Evolutionary conservation across 75 land plant genomes (phyloP), one percentile per base, ranked within the genome.

Genomic region (Cryptomeria japonica): DNA sequence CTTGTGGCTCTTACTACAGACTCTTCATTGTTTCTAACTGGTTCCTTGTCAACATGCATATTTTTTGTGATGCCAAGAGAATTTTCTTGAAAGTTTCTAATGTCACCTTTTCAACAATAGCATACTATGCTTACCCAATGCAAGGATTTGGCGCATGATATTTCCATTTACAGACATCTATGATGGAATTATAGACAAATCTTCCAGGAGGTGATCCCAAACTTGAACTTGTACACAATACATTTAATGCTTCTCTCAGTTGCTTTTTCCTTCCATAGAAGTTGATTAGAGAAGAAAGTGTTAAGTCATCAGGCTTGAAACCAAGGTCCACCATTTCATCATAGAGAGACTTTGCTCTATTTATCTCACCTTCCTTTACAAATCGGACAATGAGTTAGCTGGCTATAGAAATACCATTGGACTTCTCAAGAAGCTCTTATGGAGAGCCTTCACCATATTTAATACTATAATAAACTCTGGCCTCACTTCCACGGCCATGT

Each of bases 121-220:
- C n/a, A n/a, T n/a, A n/a, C n/a, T n/a, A n/a, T n/a, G n/a, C n/a
- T n/a, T n/a, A n/a, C n/a, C n/a, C n/a, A n/a, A n/a, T n/a, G n/a
- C n/a, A n/a, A n/a, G n/a, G n/a, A n/a, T n/a, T n/a, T n/a, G n/a
- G n/a, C n/a, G n/a, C n/a, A n/a, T n/a, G n/a, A n/a, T n/a, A n/a
- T n/a, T n/a, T n/a, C n/a, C n/a, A n/a, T n/a, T n/a, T n/a, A 88
- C 90, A 97, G 12, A 92, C 93, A 91, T 95, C 94, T 84, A 95
- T 84, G 93, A 96, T 94, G 22, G 98, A 89, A 28, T 84, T 91
- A 82, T 89, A 91, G 3, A 93, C 38, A 44, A 82, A 58, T 58
- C 86, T 87, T 83, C 92, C 92, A 51, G 80, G 4, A 44, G 79
- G 16, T 28, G 88, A 28, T 32, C 84, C 88, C 41, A 88, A 89